Evolutionary conservation across 2,329 filamentous ascomycete genomes (phyloP), one percentile per base, ranked within the genome.

Genomic region (Colletotrichum paranaense): DNA sequence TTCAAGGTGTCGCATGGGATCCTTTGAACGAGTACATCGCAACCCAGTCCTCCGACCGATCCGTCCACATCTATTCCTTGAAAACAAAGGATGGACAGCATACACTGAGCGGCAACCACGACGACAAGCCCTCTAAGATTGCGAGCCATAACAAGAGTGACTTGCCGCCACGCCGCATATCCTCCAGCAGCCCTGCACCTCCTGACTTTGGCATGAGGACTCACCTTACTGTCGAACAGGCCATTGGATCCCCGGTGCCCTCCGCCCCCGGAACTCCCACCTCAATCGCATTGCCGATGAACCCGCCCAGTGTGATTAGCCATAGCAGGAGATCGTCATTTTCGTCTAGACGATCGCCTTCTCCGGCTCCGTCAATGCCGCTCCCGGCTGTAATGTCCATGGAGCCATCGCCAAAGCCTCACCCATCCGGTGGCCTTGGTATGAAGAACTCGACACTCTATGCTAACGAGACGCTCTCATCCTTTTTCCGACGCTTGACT

Each of bases 1-100:
- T 99, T 22, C 97, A 99, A 84, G 97, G 97, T 60, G 97, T 99
- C 8, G 94, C 97, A 5, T 99, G 97, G 97, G 97, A 99, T 85
- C 97, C 97, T 28, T 85, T 98, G 68, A 98, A 98, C 84, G 97
- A 99, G 84, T 99, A 95, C 82, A 95, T 99, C 73, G 97, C 97
- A 49, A 99, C 97, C 1, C 97, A 99, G 81, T 99, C 97, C 7
- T 99, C 97, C 5, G 97, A 99, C 84, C 93, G 97, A 80, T 98
- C 97, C 2, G 96, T 98, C 16, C 97, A 99, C 82, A 97, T 99
- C 77, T 99, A 99, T 85, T 96, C 94, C 1, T 86, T 99, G 75
- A 97, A 95, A 86, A 98, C 94, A 26, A 99, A 98, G 80, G 97
- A 99, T 78, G 97, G 97, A 35, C 95, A 97, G 77, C 98, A 98